Base-by-base conservation (phyloP, 176 grass and related monocot genomes). In the Dactylis glomerata region DNA sequence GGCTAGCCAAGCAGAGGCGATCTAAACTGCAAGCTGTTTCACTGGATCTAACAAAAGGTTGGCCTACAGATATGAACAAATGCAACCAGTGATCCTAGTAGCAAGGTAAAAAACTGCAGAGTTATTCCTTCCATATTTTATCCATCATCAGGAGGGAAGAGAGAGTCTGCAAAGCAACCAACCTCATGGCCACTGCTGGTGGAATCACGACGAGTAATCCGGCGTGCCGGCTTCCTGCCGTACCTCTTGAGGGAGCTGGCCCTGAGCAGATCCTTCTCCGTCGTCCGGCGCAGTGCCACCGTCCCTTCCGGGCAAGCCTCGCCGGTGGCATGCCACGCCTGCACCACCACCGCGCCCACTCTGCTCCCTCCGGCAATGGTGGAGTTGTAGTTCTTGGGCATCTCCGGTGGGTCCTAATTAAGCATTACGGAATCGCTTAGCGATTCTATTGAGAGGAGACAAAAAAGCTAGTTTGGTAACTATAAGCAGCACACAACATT, bases 121-220 rank as follows among this genome's bases (percentile, higher is more conserved):
- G 26, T 16, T 27, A 22, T n/a, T 68, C 15, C 30, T 58, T 12
- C 38, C 4, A 28, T 5, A 2, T 17, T 8, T 75, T n/a, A 20
- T 49, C 24, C 14, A 47, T 75, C 20, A 7, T 11, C 30, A 30
- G 14, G 7, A 47, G 41, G 14, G 1, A 26, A 55, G 61, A 13
- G 14, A n/a, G 2, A 52, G 3, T 66, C 52, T 24, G 73, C 24
- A 33, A 45, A 50, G 26, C 30, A 47, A 62, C 75, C 74, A 52
- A 96, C 94, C 94, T 96, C 94, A 86, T 96, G 94, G 2, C 75
- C 89, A 15, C 27, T 77, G 86, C 73, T 73, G 8, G 84, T 77
- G 58, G 91, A 96, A 85, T 90, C 81, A 47, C 87, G 94, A 22
- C 91, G 91, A 38, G 85, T 22, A 8, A 6, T 59, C 45, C 76